Percentiles rank a stretch among this genome's conserved stretches.
phyloP scores from a whole-genome alignment of 768 basidiomycete genomes.

The Kwoniella heveanensis region DNA sequence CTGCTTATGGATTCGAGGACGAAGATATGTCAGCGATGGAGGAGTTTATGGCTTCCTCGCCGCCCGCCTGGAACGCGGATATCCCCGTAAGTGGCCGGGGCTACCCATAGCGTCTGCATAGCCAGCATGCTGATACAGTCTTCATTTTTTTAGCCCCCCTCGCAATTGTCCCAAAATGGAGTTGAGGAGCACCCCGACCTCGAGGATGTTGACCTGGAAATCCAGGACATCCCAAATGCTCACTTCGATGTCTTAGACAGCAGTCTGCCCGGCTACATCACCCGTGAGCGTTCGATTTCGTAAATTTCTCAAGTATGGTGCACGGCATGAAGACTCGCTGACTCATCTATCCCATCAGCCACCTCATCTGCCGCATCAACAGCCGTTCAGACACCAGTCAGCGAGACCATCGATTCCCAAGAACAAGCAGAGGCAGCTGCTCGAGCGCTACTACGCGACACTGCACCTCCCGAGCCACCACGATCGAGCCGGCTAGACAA shows the following conservation, averaged over 20 bases:
- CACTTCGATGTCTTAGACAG: slow-evolving; percentile 88
- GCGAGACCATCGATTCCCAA: slow-evolving; percentile 1
- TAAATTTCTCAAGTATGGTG: too few species aligned
- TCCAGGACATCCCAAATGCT: slow-evolving; percentile 62
- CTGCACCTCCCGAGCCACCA: slow-evolving; percentile 55
- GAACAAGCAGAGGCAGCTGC: slow-evolving; percentile 49
- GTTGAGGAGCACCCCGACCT: slow-evolving; percentile 79
- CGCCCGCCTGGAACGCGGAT: slow-evolving; percentile 57
- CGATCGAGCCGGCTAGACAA: slow-evolving; percentile 56
- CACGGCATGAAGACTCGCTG: too few species aligned
- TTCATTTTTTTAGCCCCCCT: slow-evolving; percentile 55
- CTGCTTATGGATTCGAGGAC: slow-evolving; percentile 62
- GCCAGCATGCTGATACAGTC: slow-evolving; percentile 61
- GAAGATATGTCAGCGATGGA: slow-evolving; percentile 59
- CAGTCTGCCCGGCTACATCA: slow-evolving; percentile 66
- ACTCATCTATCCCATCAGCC: background rate
- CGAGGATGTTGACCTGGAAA: slow-evolving; percentile 64
- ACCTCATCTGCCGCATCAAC: slow-evolving; percentile 16
- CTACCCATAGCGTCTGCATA: background rate
- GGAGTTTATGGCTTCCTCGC: slow-evolving; percentile 57
- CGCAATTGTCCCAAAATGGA: slow-evolving; percentile 47
- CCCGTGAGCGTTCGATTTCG: too few species aligned
- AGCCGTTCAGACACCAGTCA: background rate
- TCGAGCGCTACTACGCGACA: slow-evolving; percentile 34
- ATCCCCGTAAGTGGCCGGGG: slow-evolving; percentile 37